These are phyloP conservation scores for Lipomyces lipofer DNA, from an alignment of 805 yeast genomes.

Conservation along the genomic window DNA sequence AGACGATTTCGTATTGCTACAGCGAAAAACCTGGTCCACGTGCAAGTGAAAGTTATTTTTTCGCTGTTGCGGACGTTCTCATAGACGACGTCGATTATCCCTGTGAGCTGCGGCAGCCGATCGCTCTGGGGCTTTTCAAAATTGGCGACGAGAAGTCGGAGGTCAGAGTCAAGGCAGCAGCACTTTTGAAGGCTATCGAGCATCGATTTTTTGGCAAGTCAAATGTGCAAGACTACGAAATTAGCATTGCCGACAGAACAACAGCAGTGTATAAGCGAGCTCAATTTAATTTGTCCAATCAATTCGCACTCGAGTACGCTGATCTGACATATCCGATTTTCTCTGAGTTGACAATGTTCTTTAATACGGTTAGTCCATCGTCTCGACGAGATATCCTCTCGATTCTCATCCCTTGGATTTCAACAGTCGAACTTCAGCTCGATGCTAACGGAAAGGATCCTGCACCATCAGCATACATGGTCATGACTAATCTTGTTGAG, in stretches of 20 bases:
- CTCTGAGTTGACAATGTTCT: slow-evolving; percentile 69
- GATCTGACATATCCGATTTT: slow-evolving; percentile 62
- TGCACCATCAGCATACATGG: slow-evolving; percentile 56
- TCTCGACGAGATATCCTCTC: slow-evolving; percentile 77
- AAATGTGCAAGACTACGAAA: slow-evolving; percentile 59
- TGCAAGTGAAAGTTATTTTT: slow-evolving; percentile 68
- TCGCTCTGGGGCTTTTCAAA: slow-evolving; percentile 76
- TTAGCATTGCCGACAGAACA: slow-evolving; percentile 70
- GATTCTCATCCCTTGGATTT: slow-evolving; percentile 90
- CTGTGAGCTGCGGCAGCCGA: slow-evolving; percentile 60
- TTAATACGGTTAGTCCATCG: slow-evolving; percentile 58
- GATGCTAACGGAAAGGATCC: slow-evolving; percentile 48
- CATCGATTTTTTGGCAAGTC: slow-evolving; percentile 55
- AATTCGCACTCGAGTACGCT: slow-evolving; percentile 62
- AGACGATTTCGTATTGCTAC: slow-evolving; percentile 73
- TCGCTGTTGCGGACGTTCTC: slow-evolving; percentile 66
- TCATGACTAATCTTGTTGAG: slow-evolving; percentile 75
- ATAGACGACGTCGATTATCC: slow-evolving; percentile 51
- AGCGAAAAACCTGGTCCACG: slow-evolving; percentile 50
- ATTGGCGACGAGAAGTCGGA: slow-evolving; percentile 70
- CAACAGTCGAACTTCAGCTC: slow-evolving; percentile 63
- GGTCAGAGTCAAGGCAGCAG: slow-evolving; percentile 71
- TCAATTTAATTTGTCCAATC: slow-evolving; percentile 72
- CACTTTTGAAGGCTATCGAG: slow-evolving; percentile 68
- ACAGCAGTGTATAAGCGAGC: slow-evolving; percentile 86